A percentile compares a stretch with the other conserved stretches of the same genome.
Evolutionary conservation across 768 basidiomycete species (phyloP).

Genomic region (Tubosaeta brunneosetosa): DNA sequence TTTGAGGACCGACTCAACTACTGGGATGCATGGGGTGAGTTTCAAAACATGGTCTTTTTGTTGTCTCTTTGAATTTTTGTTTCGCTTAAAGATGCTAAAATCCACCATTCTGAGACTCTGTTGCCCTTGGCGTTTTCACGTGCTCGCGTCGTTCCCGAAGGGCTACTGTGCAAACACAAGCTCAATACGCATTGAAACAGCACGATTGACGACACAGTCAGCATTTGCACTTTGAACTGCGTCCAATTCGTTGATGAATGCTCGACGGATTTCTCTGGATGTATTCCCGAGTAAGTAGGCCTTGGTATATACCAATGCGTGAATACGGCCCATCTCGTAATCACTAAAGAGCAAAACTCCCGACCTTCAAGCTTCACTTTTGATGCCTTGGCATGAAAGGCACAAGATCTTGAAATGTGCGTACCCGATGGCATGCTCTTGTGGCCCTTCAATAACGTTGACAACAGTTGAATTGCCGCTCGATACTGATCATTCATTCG

Average conservation of each 20-base stretch:
- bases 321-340: conserved; percentile 33
- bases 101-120: conserved; percentile 85
- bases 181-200: conserved; percentile 77
- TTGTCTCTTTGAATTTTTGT: not conserved
- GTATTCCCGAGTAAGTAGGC: conserved; percentile 56
- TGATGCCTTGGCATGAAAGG: conserved; percentile 81
- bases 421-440: conserved; percentile 17
- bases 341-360: conserved; percentile 57
- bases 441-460: not conserved
- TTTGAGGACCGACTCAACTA: conserved; percentile 87
- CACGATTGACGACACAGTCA: conserved; percentile 64
- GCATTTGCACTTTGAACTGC: conserved; percentile 19
- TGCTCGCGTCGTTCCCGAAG: conserved; percentile 66
- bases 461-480: conserved; percentile 80
- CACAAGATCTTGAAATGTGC: conserved; percentile 89
- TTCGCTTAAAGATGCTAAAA: conserved; percentile 76
- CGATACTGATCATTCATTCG: conserved; percentile 74
- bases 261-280: conserved; percentile 76
- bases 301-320: not conserved
- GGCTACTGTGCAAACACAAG: conserved; percentile 61
- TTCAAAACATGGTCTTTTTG: not conserved
- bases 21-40: no score
- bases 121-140: conserved; percentile 66
- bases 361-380: conserved; percentile 79
- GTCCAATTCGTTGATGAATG: conserved; percentile 1